phyloP scores from a whole-genome alignment of 805 yeast species.

The Zygosaccharomyces bisporus region DNA sequence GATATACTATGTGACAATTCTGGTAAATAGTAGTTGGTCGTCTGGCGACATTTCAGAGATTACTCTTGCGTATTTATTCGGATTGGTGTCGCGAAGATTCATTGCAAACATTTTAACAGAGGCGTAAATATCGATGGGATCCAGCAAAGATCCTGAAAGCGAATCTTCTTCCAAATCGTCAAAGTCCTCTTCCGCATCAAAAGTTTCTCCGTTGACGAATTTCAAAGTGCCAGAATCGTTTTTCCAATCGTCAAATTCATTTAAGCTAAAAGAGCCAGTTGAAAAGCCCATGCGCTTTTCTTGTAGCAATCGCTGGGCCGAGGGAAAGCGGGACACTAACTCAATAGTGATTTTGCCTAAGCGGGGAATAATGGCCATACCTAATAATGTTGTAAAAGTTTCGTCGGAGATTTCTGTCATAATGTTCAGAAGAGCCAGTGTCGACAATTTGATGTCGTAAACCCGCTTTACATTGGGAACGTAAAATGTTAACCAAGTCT shows the following conservation, averaged over 20 bases:
- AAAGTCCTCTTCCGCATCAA: conserved; percentile 47
- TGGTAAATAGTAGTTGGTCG: conserved; percentile 28
- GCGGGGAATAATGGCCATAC: conserved; percentile 42
- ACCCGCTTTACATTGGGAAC: conserved; percentile 60
- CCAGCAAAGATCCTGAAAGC: conserved; percentile 73
- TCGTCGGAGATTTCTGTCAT: conserved; percentile 31
- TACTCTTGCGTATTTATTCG: conserved; percentile 46
- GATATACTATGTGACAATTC: not conserved
- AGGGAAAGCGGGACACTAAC: conserved; percentile 61
- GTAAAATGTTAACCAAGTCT: conserved; percentile 35
- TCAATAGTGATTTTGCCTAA: conserved; percentile 50
- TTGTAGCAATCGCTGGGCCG: conserved; percentile 63
- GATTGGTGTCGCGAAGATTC: conserved; percentile 47
- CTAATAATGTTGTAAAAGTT: conserved; percentile 34
- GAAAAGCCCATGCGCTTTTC: conserved; percentile 56
- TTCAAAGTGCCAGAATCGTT: conserved; percentile 40
- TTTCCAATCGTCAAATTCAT: conserved; percentile 30
- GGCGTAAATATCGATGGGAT: conserved; percentile 65
- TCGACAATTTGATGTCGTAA: conserved; percentile 73
- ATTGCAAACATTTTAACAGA: conserved; percentile 56
- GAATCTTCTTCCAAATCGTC: conserved; percentile 84
- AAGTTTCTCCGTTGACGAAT: conserved; percentile 34
- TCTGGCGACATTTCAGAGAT: conserved; percentile 40
- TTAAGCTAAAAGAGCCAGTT: conserved; percentile 34
- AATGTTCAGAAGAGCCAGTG: conserved; percentile 61